A percentile compares a stretch with the other conserved stretches of the same genome.
phyloP scores from a whole-genome alignment of 2,329 filamentous ascomycete genomes.

The Colletotrichum siamense region DNA sequence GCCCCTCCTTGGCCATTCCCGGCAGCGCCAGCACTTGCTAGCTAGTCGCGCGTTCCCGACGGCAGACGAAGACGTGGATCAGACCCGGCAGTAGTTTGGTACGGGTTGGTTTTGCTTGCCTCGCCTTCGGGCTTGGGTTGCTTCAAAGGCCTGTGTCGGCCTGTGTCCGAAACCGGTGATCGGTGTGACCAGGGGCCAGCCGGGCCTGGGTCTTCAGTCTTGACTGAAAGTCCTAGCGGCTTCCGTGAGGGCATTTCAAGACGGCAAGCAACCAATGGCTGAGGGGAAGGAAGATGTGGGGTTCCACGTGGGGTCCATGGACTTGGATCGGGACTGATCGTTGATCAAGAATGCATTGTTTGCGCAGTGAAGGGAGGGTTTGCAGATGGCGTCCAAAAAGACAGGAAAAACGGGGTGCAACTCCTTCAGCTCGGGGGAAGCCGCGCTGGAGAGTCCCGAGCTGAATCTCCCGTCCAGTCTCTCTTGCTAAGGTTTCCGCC shows the following conservation, averaged over 20 bases:
- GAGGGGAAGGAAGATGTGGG: neutral
- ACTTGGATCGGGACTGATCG: neutral
- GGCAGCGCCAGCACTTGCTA: conserved; percentile 14
- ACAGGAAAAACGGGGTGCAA: neutral
- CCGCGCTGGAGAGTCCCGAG: neutral
- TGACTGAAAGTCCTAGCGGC: neutral
- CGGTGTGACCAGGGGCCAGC: neutral
- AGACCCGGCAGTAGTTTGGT: neutral
- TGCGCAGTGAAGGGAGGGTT: neutral
- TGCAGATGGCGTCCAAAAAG: neutral
- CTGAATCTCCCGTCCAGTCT: neutral
- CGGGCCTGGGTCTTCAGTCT: neutral
- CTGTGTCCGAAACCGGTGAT: conserved; percentile 21
- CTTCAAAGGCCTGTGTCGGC: conserved; percentile 11
- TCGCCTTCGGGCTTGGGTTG: neutral
- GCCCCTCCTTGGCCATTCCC: neutral
- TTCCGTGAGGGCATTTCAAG: neutral
- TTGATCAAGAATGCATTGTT: conserved; percentile 6
- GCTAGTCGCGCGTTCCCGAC: neutral
- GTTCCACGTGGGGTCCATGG: conserved; percentile 9
- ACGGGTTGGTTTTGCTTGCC: neutral
- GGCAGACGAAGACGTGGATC: conserved; percentile 7
- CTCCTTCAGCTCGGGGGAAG: neutral
- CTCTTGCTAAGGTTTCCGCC: neutral
- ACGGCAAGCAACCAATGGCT: neutral